A percentile compares a stretch with the other conserved stretches of the same genome.
Evolutionary conservation across 2,329 filamentous ascomycete species (phyloP).

Genomic region (Akanthomyces dipterigenus): DNA sequence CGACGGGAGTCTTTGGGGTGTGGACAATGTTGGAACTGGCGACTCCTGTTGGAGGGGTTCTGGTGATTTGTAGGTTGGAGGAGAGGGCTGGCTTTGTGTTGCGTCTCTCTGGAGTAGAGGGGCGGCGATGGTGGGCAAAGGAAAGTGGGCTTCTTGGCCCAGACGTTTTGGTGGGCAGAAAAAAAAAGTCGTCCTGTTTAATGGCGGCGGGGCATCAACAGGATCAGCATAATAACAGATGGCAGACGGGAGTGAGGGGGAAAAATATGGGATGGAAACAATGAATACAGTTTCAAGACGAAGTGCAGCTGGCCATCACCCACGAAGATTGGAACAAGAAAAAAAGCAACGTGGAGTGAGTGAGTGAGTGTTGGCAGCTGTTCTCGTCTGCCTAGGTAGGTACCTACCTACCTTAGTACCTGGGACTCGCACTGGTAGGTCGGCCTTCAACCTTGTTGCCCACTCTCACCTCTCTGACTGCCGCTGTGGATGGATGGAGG

Average conservation of each 20-base stretch:
- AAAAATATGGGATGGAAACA: background rate
- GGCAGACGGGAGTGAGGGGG: no score
- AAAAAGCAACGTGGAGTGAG: background rate
- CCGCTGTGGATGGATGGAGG: no score
- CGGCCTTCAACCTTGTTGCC: no score
- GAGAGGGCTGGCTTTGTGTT: background rate
- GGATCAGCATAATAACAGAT: background rate
- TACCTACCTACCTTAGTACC: no score
- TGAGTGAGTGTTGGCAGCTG: background rate
- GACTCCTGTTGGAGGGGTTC: background rate
- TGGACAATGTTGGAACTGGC: background rate
- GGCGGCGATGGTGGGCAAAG: background rate
- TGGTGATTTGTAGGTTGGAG: conserved; percentile 3
- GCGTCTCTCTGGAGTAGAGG: background rate
- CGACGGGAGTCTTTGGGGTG: conserved; percentile 12
- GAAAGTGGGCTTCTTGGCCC: background rate
- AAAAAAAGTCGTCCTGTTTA: background rate
- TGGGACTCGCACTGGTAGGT: no score
- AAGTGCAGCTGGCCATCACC: background rate
- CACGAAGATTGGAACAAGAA: background rate
- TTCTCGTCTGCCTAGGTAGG: no score
- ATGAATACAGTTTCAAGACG: background rate
- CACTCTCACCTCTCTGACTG: no score
- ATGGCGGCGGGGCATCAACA: background rate
- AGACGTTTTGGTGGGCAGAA: background rate